Percentiles rank a stretch among this genome's conserved stretches.
Evolutionary conservation across 2,329 filamentous ascomycete species (phyloP).

Genomic region (Nannizziopsis arthrosporioides): DNA sequence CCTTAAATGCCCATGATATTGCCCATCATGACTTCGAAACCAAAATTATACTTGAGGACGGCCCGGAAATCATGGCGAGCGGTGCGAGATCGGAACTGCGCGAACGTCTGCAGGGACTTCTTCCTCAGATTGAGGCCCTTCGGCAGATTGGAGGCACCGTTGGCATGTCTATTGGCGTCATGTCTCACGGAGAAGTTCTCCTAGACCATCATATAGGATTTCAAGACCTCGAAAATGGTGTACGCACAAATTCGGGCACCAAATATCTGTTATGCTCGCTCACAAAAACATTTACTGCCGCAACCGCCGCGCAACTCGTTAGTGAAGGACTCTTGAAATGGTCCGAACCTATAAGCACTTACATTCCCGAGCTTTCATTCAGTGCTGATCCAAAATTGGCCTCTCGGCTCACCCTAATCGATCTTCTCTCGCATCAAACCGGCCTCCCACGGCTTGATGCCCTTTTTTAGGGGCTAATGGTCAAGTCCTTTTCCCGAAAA

Average conservation of each 20-base stretch:
- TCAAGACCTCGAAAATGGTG: too few species aligned
- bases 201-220: neutral
- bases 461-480: neutral
- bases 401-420: neutral
- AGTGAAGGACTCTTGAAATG: neutral
- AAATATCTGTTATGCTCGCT: too few species aligned
- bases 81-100: too few species aligned
- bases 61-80: too few species aligned
- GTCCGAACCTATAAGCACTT: neutral
- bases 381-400: neutral
- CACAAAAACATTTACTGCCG: too few species aligned
- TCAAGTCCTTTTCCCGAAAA: too few species aligned
- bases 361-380: neutral
- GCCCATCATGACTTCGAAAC: too few species aligned
- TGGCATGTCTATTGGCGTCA: neutral
- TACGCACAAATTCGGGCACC: too few species aligned
- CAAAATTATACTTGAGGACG: too few species aligned
- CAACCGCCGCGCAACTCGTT: neutral
- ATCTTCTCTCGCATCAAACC: neutral
- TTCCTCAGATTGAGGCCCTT: neutral
- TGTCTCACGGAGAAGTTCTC: neutral
- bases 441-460: neutral
- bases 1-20: too few species aligned
- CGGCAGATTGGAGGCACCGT: slow-evolving; percentile 1
- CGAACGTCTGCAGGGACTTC: neutral